These are phyloP conservation scores for Protomyces inundatus DNA, from an alignment of 1,139 yeast genomes.

Conservation along the genomic window DNA sequence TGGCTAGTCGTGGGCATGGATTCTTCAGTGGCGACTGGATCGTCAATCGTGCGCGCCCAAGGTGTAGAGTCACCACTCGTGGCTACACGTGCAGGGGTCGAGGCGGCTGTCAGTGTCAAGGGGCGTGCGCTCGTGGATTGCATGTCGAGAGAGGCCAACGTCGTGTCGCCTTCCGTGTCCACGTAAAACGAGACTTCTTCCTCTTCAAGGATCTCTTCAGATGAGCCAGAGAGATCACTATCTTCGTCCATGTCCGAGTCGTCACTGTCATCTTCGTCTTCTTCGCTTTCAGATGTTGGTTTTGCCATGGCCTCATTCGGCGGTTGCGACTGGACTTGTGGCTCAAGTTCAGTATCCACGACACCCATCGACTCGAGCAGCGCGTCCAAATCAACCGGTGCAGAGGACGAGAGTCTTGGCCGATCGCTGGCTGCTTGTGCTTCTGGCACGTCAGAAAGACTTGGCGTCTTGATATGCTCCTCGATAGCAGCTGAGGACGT, in stretches of 20 bases:
- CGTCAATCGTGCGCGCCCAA: conserved; percentile 22
- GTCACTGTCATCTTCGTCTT: neutral
- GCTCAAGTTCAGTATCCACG: neutral
- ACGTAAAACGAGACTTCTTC: neutral
- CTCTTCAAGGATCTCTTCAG: neutral
- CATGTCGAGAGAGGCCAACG: neutral
- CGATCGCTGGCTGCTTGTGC: too few relatives aligned
- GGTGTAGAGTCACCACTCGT: conserved; percentile 1
- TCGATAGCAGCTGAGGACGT: neutral
- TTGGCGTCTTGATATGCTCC: neutral
- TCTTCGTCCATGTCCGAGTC: neutral
- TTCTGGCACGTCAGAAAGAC: too few relatives aligned
- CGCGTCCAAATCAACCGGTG: neutral
- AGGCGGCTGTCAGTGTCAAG: neutral
- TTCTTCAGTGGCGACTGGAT: neutral
- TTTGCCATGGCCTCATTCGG: neutral
- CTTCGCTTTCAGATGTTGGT: neutral
- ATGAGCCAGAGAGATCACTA: neutral
- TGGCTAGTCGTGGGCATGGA: too few relatives aligned
- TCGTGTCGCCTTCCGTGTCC: neutral
- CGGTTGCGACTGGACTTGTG: neutral
- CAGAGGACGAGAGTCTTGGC: too few relatives aligned
- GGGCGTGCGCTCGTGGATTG: neutral
- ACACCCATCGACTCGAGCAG: neutral
- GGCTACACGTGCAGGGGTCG: neutral